phyloP scores from a whole-genome alignment of 306 rosid genomes.

The Fragaria vesca region DNA sequence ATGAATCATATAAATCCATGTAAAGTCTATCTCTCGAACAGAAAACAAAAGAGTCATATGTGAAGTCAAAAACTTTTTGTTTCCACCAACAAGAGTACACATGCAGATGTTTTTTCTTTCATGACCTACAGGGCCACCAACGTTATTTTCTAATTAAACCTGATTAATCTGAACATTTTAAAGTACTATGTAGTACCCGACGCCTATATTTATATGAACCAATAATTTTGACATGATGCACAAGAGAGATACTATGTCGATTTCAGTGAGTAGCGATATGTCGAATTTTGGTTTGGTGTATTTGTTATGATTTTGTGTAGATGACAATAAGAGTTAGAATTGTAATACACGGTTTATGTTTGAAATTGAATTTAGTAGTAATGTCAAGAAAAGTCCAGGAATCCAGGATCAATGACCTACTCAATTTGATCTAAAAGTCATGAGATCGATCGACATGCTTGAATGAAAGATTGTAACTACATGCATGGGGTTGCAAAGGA shows the following conservation, averaged over 20 bases:
- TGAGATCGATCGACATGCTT: background rate
- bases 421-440: background rate
- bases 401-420: background rate
- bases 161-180: background rate
- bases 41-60: background rate
- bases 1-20: background rate
- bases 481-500: background rate
- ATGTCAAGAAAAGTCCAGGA: background rate
- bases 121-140: background rate
- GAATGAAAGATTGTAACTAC: background rate
- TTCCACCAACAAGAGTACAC: background rate
- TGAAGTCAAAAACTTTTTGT: background rate
- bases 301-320: background rate
- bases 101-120: background rate
- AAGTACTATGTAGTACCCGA: constrained; percentile 3
- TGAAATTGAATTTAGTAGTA: background rate
- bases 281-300: background rate
- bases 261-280: background rate
- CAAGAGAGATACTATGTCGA: background rate
- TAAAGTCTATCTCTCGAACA: background rate
- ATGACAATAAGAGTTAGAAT: background rate
- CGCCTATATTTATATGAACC: background rate
- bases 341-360: background rate
- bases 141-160: background rate
- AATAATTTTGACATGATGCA: background rate